phyloP scores from a whole-genome alignment of 2,329 filamentous ascomycete species.

The Aphanoascus verrucosus region DNA sequence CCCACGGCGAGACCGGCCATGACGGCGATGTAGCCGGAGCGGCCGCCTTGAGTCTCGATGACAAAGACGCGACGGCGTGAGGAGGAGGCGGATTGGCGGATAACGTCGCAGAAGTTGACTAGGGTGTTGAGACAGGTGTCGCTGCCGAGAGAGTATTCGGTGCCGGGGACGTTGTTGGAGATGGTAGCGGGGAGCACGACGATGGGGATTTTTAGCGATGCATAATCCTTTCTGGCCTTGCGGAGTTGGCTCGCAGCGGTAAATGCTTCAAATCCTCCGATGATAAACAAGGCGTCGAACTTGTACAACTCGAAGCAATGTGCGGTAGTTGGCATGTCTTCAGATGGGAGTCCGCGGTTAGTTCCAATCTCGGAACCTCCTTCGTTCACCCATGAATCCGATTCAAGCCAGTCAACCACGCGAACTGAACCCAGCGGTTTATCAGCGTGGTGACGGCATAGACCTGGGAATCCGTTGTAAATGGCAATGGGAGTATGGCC shows the following conservation, averaged over 20 bases:
- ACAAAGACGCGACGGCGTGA: slow-evolving; percentile 91
- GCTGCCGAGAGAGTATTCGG: slow-evolving; percentile 91
- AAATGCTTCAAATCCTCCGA: slow-evolving; percentile 95
- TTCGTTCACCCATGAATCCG: slow-evolving; percentile 89
- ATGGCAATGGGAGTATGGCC: slow-evolving; percentile 91
- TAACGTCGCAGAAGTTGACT: slow-evolving; percentile 91
- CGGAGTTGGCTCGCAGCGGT: slow-evolving; percentile 81
- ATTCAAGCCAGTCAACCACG: slow-evolving; percentile 82
- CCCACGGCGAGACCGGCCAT: slow-evolving; percentile 85
- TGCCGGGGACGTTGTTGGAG: slow-evolving; percentile 96
- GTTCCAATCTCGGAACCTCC: slow-evolving; percentile 97
- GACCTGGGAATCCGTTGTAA: slow-evolving; percentile 91
- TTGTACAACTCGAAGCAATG: slow-evolving; percentile 74
- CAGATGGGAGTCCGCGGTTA: slow-evolving; percentile 81
- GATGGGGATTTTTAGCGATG: slow-evolving; percentile 86
- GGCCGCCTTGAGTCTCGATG: slow-evolving; percentile 92
- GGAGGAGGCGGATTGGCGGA: slow-evolving; percentile 91
- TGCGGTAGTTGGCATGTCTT: slow-evolving; percentile 75
- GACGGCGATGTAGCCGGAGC: slow-evolving; percentile 86
- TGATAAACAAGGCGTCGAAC: slow-evolving; percentile 82
- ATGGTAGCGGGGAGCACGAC: slow-evolving; percentile 89
- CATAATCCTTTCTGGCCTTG: slow-evolving; percentile 64
- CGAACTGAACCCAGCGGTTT: slow-evolving; percentile 72
- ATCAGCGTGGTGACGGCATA: slow-evolving; percentile 82
- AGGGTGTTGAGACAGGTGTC: slow-evolving; percentile 95